phyloP scores from a whole-genome alignment of 2,329 filamentous ascomycete genomes.

The Exutisphaerella laricina region DNA sequence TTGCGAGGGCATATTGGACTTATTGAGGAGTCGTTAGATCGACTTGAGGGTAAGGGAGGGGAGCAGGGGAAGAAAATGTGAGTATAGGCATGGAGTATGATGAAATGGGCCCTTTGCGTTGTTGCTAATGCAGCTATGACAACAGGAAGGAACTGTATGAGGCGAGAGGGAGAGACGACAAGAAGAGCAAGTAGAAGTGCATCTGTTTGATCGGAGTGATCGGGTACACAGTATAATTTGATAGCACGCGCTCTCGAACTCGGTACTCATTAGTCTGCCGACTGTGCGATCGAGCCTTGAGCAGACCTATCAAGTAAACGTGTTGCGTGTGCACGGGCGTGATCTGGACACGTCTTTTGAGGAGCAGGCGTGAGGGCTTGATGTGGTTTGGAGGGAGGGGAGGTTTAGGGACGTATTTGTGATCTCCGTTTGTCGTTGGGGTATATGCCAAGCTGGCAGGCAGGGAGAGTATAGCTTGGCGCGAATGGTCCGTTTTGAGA shows the following conservation, averaged over 20 bases:
- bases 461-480: conserved; percentile 21
- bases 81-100: conserved; percentile 10
- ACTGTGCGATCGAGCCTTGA: background rate
- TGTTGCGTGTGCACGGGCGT: conserved; percentile 42
- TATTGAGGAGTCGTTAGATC: conserved; percentile 43
- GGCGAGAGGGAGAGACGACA: conserved; percentile 16
- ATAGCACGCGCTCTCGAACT: no score
- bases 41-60: conserved; percentile 39
- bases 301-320: conserved; percentile 27
- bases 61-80: conserved; percentile 37
- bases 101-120: background rate
- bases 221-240: background rate
- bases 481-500: conserved; percentile 46
- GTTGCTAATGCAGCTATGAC: conserved; percentile 6
- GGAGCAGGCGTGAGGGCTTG: conserved; percentile 42
- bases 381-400: conserved; percentile 43
- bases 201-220: background rate
- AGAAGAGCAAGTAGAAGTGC: conserved; percentile 6
- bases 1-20: conserved; percentile 44
- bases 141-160: conserved; percentile 19
- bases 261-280: background rate
- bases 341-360: conserved; percentile 43
- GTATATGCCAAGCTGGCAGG: background rate
- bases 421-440: background rate
- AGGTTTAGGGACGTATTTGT: conserved; percentile 37